These are phyloP conservation scores for Rubroshorea leprosula DNA, from an alignment of 345 rosid genomes.

Conservation along the genomic window DNA sequence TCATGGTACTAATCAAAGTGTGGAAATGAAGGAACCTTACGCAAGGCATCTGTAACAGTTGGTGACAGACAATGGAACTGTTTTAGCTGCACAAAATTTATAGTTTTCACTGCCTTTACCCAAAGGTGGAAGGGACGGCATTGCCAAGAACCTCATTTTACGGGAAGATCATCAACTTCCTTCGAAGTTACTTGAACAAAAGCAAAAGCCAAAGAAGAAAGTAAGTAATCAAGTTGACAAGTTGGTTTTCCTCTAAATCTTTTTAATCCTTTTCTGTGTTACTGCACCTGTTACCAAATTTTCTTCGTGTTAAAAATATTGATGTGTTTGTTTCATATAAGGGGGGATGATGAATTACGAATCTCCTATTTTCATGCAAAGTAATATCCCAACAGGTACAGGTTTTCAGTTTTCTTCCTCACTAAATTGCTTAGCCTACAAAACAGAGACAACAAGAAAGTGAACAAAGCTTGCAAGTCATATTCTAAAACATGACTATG, in stretches of 20 bases:
- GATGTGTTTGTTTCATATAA: no score
- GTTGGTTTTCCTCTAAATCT: slow-evolving; percentile 31
- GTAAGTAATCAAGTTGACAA: slow-evolving; percentile 53
- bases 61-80: slow-evolving; percentile 76
- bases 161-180: slow-evolving; percentile 99
- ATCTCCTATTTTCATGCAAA: no score
- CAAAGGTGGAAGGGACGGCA: slow-evolving; percentile 88
- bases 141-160: slow-evolving; percentile 64
- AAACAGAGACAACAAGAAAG: no score
- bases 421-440: no score
- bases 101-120: slow-evolving; percentile 88
- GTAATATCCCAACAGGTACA: no score
- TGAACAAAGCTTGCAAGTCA: no score
- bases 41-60: slow-evolving; percentile 78
- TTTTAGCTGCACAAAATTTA: slow-evolving; percentile 50
- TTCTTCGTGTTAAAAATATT: no score
- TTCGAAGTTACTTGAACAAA: slow-evolving; percentile 74
- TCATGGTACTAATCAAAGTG: slow-evolving; percentile 78
- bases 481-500: no score
- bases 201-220: slow-evolving; percentile 88
- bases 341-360: no score
- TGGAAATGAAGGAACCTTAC: slow-evolving; percentile 92
- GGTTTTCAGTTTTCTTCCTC: no score
- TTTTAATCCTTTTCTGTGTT: no score
- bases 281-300: no score